These are phyloP conservation scores for Apostasia ramifera DNA, from an alignment of 106 monocot genomes.

Conservation along the genomic window DNA sequence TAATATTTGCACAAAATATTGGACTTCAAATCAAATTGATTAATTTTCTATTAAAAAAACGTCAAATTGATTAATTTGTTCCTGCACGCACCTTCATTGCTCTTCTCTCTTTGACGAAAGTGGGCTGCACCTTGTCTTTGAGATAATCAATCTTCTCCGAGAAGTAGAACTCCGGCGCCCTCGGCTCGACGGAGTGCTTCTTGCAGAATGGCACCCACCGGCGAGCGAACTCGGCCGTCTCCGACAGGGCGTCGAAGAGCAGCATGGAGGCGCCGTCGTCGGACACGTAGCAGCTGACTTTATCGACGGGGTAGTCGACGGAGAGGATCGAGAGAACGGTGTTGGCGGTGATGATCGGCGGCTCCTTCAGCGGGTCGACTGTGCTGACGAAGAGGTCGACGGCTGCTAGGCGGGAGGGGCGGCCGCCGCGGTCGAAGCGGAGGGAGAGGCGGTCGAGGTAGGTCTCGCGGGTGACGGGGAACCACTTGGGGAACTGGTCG, in stretches of 20 bases:
- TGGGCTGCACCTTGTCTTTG: constrained; percentile 94
- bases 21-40: no score
- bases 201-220: constrained; percentile 94
- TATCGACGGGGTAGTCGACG: constrained; percentile 83
- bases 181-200: constrained; percentile 71
- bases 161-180: constrained; percentile 94
- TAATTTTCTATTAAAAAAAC: no score
- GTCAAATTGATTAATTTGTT: neutral
- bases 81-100: constrained; percentile 68
- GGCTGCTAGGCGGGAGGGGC: constrained; percentile 45
- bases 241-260: constrained; percentile 71
- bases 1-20: neutral
- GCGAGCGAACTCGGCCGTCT: constrained; percentile 90
- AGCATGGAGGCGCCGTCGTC: constrained; percentile 96
- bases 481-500: constrained; percentile 97
- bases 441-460: constrained; percentile 86
- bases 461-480: constrained; percentile 72
- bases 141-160: constrained; percentile 93
- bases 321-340: constrained; percentile 87
- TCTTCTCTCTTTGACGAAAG: constrained; percentile 83
- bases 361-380: constrained; percentile 92
- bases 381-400: constrained; percentile 93
- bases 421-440: constrained; percentile 69
- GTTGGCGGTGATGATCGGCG: constrained; percentile 94
- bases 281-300: constrained; percentile 88